These are phyloP conservation scores for Aphanomyces cochlioides DNA, from an alignment of 352 stramenopile genomes.

Conservation along the genomic window DNA sequence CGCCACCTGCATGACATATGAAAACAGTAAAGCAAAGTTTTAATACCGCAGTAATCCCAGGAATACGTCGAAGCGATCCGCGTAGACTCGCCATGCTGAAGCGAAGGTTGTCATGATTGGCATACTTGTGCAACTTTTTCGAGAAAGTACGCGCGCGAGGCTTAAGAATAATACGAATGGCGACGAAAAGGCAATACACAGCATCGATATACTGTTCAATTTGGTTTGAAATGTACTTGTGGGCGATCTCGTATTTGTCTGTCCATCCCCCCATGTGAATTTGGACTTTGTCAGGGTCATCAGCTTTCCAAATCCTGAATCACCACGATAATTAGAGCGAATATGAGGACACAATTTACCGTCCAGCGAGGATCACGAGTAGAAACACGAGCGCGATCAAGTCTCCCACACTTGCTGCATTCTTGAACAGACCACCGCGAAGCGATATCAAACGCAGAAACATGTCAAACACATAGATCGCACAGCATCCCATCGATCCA, in stretches of 20 bases:
- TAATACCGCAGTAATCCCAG: slow-evolving; percentile 57
- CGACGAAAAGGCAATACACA: slow-evolving; percentile 64
- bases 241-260: slow-evolving; percentile 23
- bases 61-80: slow-evolving; percentile 75
- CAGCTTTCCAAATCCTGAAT: slow-evolving; percentile 15
- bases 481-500: slow-evolving; percentile 69
- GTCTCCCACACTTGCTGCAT: slow-evolving; percentile 79
- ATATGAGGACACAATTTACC: slow-evolving; percentile 38
- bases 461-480: slow-evolving; percentile 84
- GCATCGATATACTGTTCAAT: slow-evolving; percentile 69
- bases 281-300: slow-evolving; percentile 13
- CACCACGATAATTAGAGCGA: no score
- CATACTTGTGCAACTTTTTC: slow-evolving; percentile 87
- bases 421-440: slow-evolving; percentile 69
- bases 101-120: slow-evolving; percentile 80
- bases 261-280: slow-evolving; percentile 12
- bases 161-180: slow-evolving; percentile 79
- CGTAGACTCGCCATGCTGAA: slow-evolving; percentile 83
- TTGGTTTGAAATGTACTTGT: slow-evolving; percentile 33
- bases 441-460: slow-evolving; percentile 69
- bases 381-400: slow-evolving; percentile 67
- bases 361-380: slow-evolving; percentile 48
- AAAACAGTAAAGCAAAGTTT: not conserved
- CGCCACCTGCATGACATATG: not conserved
- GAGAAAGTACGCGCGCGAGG: slow-evolving; percentile 76